phyloP scores from a whole-genome alignment of 768 basidiomycete genomes.

The Leccinum imitatum region DNA sequence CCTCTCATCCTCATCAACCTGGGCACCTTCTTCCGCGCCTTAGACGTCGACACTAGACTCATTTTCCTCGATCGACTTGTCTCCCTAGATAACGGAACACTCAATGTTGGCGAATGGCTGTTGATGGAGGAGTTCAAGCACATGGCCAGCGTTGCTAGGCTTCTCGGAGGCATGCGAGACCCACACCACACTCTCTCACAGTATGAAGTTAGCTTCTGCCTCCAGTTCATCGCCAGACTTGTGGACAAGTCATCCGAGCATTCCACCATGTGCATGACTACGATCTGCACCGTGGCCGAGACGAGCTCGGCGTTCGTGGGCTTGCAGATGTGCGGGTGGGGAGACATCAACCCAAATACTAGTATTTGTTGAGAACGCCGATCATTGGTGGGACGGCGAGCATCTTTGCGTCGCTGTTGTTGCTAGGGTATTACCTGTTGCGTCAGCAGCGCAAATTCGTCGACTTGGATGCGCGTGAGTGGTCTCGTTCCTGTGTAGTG shows the following conservation, averaged over 20 bases:
- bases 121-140: slow-evolving; percentile 60
- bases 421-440: slow-evolving; percentile 69
- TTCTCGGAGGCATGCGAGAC: slow-evolving; percentile 32
- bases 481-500: neutral
- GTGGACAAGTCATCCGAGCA: slow-evolving; percentile 52
- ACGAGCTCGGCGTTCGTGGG: slow-evolving; percentile 63
- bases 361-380: slow-evolving; percentile 80
- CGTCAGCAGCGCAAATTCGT: slow-evolving; percentile 85
- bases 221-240: slow-evolving; percentile 52
- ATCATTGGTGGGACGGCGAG: slow-evolving; percentile 70
- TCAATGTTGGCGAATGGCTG: slow-evolving; percentile 54
- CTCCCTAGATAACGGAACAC: slow-evolving; percentile 44
- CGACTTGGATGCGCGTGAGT: slow-evolving; percentile 87
- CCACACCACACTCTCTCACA: slow-evolving; percentile 42
- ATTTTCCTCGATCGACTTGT: slow-evolving; percentile 53
- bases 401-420: slow-evolving; percentile 51
- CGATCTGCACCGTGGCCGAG: slow-evolving; percentile 45
- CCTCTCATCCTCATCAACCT: slow-evolving; percentile 58
- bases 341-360: slow-evolving; percentile 86
- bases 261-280: slow-evolving; percentile 44
- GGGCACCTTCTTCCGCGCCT: slow-evolving; percentile 50
- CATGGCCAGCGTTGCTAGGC: slow-evolving; percentile 41
- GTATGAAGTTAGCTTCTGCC: slow-evolving; percentile 47
- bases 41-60: slow-evolving; percentile 56
- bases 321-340: slow-evolving; percentile 98